Evolutionary conservation across 2,329 filamentous ascomycete genomes (phyloP).

Genomic region (Mollisiaceae sp.): DNA sequence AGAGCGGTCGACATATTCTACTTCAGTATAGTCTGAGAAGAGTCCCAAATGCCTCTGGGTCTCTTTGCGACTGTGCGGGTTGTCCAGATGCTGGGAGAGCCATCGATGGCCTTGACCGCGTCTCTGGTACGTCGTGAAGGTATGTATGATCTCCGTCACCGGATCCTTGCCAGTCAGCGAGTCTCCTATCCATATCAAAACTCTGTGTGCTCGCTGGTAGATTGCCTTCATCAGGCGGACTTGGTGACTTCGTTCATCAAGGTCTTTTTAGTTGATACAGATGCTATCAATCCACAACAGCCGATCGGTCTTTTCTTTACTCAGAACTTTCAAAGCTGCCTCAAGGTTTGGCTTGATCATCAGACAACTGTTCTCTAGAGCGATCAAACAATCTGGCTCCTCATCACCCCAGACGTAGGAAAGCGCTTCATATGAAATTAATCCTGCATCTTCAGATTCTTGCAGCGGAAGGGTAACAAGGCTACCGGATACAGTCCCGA

Average conservation of each 20-base stretch:
- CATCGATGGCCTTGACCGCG: neutral
- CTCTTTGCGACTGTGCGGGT: neutral
- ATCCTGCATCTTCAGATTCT: neutral
- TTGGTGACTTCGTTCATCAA: conserved; percentile 4
- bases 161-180: neutral
- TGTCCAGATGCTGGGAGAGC: neutral
- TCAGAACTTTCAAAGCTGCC: neutral
- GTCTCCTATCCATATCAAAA: conserved; percentile 1
- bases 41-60: neutral
- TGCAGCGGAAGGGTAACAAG: neutral
- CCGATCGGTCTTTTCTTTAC: neutral
- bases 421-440: conserved; percentile 2
- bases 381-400: neutral
- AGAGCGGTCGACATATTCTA: neutral
- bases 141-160: neutral
- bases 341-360: neutral
- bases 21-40: neutral
- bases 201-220: neutral
- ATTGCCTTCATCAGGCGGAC: conserved; percentile 11
- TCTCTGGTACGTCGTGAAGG: neutral
- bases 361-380: neutral
- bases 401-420: neutral
- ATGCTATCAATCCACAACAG: conserved; percentile 14
- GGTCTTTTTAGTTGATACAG: conserved; percentile 14
- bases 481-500: neutral